Evolutionary conservation across 805 yeast genomes (phyloP).

Genomic region (Kodamaea lidongshanica): DNA sequence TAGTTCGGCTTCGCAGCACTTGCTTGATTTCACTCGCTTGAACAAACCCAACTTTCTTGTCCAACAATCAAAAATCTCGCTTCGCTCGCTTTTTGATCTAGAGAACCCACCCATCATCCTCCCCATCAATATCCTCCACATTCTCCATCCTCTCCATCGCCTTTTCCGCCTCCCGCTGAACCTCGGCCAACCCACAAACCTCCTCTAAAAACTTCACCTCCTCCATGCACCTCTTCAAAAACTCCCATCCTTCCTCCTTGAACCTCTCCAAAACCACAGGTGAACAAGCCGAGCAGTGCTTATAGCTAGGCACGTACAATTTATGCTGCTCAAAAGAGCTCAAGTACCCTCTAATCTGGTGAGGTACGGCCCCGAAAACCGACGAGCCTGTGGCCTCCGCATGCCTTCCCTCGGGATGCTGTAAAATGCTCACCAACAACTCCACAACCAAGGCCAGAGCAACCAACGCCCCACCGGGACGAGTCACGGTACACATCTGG

Average conservation of each 20-base stretch:
- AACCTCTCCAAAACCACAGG: conserved; percentile 47
- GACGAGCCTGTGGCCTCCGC: conserved; percentile 38
- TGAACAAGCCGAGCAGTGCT: conserved; percentile 85
- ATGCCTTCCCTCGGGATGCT: conserved; percentile 48
- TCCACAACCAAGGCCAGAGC: conserved; percentile 89
- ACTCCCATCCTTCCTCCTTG: conserved; percentile 64
- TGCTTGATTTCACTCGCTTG: too few relatives aligned
- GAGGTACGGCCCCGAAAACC: conserved; percentile 68
- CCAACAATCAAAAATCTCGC: too few relatives aligned
- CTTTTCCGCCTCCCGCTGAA: conserved; percentile 66
- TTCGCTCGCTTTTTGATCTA: too few relatives aligned
- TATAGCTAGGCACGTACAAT: conserved; percentile 65
- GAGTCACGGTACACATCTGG: conserved; percentile 97
- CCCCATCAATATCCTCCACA: conserved; percentile 36
- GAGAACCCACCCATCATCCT: conserved; percentile 16
- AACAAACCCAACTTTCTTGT: too few relatives aligned
- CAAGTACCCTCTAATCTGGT: conserved; percentile 86
- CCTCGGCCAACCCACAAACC: conserved; percentile 68
- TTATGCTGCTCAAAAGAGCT: conserved; percentile 58
- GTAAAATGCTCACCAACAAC: conserved; percentile 65
- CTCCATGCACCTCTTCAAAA: conserved; percentile 64
- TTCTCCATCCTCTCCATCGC: conserved; percentile 28
- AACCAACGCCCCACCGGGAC: conserved; percentile 90
- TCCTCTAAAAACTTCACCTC: conserved; percentile 65
- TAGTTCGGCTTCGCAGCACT: too few relatives aligned